Conservation (phyloP, 2,329 filamentous ascomycete genomes). For the Colletotrichum musicola region DNA sequence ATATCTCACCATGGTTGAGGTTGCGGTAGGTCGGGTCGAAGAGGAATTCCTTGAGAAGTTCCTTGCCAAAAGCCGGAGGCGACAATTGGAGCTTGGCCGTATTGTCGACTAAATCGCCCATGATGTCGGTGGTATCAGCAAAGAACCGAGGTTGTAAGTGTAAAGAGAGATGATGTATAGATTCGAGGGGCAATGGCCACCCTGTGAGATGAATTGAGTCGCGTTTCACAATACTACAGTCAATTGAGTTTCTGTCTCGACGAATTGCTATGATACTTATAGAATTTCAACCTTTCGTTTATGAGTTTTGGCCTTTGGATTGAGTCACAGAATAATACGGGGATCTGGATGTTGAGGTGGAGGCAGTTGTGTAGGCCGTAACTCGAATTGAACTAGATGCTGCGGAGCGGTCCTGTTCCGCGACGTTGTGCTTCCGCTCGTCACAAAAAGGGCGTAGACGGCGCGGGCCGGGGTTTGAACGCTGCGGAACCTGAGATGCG, state of each 20-base stretch:
- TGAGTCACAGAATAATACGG: not conserved
- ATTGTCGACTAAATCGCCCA: conserved; percentile 19
- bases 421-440: not conserved
- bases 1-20: conserved; percentile 78
- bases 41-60: conserved; percentile 74
- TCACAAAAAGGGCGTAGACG: not conserved
- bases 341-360: not conserved
- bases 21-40: conserved; percentile 77
- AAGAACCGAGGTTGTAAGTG: not conserved
- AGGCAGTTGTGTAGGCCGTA: not conserved
- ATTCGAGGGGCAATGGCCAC: not conserved
- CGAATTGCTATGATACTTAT: not conserved
- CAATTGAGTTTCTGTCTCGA: not conserved
- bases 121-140: not conserved
- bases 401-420: not conserved
- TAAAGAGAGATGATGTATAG: not conserved
- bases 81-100: not conserved
- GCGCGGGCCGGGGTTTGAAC: too few species aligned
- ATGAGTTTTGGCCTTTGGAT: not conserved
- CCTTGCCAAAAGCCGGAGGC: conserved; percentile 47
- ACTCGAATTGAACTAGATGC: not conserved
- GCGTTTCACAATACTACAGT: not conserved
- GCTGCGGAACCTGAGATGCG: too few species aligned
- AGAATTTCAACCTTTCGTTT: not conserved
- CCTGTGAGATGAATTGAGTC: not conserved